phyloP scores from a whole-genome alignment of 345 rosid species.

The Acer yangbiense region DNA sequence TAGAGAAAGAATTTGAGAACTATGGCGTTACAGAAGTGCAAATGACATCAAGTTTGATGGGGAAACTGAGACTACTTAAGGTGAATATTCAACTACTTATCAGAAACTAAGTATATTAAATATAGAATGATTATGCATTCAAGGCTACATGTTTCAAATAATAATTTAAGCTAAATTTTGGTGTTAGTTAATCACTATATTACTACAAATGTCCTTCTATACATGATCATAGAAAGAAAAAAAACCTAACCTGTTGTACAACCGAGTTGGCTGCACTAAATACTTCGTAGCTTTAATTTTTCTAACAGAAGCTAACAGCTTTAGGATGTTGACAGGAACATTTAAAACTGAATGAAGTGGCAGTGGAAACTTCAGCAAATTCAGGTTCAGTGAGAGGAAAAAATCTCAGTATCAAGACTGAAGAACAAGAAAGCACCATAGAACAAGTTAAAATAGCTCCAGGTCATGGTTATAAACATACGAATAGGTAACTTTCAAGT shows the following conservation, averaged over 20 bases:
- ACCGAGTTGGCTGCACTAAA: not conserved
- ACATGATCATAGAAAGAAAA: not conserved
- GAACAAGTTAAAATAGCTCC: constrained; percentile 26
- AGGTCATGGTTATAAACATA: constrained; percentile 39
- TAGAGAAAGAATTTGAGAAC: constrained; percentile 11
- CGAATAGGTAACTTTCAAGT: constrained; percentile 15
- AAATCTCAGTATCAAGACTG: constrained; percentile 19
- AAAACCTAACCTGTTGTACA: not conserved
- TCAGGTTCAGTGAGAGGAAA: constrained; percentile 7
- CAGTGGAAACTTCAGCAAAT: not conserved
- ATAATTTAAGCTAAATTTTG: not conserved
- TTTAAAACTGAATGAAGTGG: constrained; percentile 1
- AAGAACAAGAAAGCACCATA: constrained; percentile 32
- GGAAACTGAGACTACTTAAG: constrained; percentile 24
- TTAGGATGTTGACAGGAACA: constrained; percentile 17
- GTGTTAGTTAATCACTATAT: not conserved
- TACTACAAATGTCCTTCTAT: not conserved
- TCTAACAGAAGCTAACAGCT: constrained; percentile 2
- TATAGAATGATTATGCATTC: constrained; percentile 5
- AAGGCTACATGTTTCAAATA: constrained; percentile 4
- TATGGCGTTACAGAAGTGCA: constrained; percentile 14
- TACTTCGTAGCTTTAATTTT: not conserved
- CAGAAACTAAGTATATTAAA: not conserved
- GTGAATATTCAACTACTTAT: constrained; percentile 22
- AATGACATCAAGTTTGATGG: constrained; percentile 19